Conservation (phyloP, 192 early-diverging fungal species). For the Thamnidium elegans region DNA sequence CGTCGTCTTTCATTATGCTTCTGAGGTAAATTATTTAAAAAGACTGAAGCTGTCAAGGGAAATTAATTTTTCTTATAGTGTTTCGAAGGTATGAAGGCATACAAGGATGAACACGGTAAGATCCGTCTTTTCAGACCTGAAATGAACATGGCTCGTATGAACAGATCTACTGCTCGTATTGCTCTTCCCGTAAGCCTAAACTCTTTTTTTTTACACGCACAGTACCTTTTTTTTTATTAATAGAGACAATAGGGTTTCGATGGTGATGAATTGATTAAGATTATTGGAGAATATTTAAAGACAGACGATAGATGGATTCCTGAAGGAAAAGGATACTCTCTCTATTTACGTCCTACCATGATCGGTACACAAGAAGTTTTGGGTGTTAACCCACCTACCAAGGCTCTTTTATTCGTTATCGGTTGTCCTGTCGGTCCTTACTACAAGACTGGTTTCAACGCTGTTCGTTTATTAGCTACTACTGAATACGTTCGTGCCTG, state of each 20-base stretch:
- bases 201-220: not conserved
- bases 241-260: conserved; percentile 55
- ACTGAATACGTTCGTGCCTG: conserved; percentile 87
- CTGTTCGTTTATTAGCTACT: conserved; percentile 83
- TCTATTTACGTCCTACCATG: conserved; percentile 91
- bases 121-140: conserved; percentile 95
- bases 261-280: conserved; percentile 71
- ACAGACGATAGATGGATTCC: conserved; percentile 89
- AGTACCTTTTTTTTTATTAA: conserved; percentile 6
- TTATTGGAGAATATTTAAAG: conserved; percentile 81
- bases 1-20: conserved; percentile 91
- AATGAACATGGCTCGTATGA: conserved; percentile 94
- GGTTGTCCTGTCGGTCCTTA: conserved; percentile 93
- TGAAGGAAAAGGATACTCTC: conserved; percentile 83
- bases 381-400: conserved; percentile 81
- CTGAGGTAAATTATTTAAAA: conserved; percentile 48
- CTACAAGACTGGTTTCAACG: conserved; percentile 91
- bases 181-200: conserved; percentile 67
- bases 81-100: conserved; percentile 93
- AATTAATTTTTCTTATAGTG: conserved; percentile 43
- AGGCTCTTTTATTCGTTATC: conserved; percentile 84
- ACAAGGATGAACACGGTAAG: conserved; percentile 82
- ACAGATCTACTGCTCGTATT: conserved; percentile 72
- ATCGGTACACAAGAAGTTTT: conserved; percentile 85
- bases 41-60: too few relatives aligned